Base-by-base conservation (phyloP, 768 basidiomycete species). In the Tephrocybe sp. region DNA sequence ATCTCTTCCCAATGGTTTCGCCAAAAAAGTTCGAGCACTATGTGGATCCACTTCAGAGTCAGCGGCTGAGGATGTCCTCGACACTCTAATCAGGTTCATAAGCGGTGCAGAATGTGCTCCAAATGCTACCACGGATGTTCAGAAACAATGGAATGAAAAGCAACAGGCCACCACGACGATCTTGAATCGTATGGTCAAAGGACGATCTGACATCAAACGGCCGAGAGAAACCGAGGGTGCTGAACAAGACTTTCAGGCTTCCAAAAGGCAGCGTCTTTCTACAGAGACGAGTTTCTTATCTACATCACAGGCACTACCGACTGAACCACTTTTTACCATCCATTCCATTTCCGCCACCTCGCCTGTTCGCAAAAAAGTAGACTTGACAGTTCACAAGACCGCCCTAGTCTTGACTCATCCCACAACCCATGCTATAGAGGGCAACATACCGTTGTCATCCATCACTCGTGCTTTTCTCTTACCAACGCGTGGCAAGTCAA, bases 331-430 rank as follows among this genome's bases (percentile, higher is more conserved):
- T 9, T 84, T 79, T 66, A 80, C 84, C 2, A 69, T 90, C 1
- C 81, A 86, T 34, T 68, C 82, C 15, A 67, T 91, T 36, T 89
- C 88, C 24, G 72, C 77, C n/a, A 81, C 85, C 10, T 82, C 88
- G 0, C 89, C 89, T 10, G 65, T 90, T 45, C 83, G 90, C 45
- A 89, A 87, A 70, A 90, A 88, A 56, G 78, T 86, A 33, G 81
- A 90, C 59, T 75, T 90, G 58, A 77, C 78, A 3, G 67, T 88
- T 33, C 74, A 83, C 59, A 59, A 70, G 18, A 65, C 69, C 17
- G 70, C 79, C 5, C 71, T 90, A 49, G 72, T 70, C 5, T 75
- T 90, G 59, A 68, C 72, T 3, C 73, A 85, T 62, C 71, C 83
- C 0, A 60, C 69, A 0, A 76, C 83, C 0, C 72, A 75, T 42